These are phyloP conservation scores for Posidonia australis DNA, from an alignment of 106 monocot species.

Conservation along the genomic window DNA sequence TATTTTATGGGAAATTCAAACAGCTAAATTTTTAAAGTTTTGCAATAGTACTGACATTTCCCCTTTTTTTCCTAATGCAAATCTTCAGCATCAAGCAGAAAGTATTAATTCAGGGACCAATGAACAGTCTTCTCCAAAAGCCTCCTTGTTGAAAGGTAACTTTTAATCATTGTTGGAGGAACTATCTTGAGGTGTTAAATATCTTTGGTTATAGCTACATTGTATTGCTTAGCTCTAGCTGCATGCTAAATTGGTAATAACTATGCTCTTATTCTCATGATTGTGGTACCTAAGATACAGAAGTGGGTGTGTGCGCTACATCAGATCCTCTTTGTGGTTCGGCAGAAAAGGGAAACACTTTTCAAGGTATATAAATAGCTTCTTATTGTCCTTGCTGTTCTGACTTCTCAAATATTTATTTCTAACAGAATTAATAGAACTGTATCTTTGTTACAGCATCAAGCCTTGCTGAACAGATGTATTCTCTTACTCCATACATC, in stretches of 20 bases:
- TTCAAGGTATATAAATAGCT: conserved; percentile 4
- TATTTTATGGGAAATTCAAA: neutral
- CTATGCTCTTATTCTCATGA: conserved; percentile 2
- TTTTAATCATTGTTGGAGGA: no score
- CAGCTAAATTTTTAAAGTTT: no score
- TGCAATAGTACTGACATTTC: neutral
- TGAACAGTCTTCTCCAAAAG: conserved; percentile 30
- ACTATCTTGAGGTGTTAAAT: no score
- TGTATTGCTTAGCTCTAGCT: neutral
- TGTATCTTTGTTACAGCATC: conserved; percentile 12
- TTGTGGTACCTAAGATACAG: conserved; percentile 26
- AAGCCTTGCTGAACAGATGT: conserved; percentile 17
- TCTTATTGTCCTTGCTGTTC: neutral
- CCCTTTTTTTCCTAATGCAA: neutral
- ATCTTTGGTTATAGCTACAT: no score
- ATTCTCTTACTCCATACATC: conserved; percentile 36
- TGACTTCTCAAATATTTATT: neutral
- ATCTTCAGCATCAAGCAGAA: conserved; percentile 28
- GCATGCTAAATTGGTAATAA: neutral
- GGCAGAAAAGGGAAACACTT: conserved; percentile 8
- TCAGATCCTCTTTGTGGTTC: conserved; percentile 18
- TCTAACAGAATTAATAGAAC: neutral
- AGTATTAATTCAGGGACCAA: conserved; percentile 14
- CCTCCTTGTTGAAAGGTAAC: conserved; percentile 46
- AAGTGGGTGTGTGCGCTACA: conserved; percentile 9